These are phyloP conservation scores for Globisporangium cystogenes DNA, from an alignment of 352 stramenopile species.

Conservation along the genomic window DNA sequence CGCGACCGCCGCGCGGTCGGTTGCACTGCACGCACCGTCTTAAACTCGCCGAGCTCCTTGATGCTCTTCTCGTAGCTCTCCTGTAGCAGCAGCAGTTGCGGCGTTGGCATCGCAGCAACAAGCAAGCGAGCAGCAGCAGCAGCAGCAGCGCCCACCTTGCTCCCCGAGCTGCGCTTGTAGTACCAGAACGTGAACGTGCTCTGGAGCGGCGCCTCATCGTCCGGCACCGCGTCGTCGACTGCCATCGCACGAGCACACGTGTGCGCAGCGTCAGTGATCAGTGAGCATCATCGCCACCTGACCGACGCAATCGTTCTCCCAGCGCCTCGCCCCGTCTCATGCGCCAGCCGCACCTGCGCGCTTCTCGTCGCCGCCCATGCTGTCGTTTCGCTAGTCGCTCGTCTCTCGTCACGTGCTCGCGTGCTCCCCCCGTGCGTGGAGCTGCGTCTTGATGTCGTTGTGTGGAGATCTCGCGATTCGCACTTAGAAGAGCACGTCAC, in stretches of 20 bases:
- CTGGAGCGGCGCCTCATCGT: conserved; percentile 68
- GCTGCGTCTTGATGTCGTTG: too few relatives aligned
- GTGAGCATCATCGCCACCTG: too few relatives aligned
- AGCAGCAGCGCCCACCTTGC: conserved; percentile 50
- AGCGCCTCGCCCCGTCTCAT: not conserved
- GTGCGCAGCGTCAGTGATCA: too few relatives aligned
- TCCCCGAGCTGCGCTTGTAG: conserved; percentile 82
- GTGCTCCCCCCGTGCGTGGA: too few relatives aligned
- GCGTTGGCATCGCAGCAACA: too few relatives aligned
- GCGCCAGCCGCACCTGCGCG: conserved; percentile 2
- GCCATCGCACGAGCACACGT: too few relatives aligned
- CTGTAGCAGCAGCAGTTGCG: conserved; percentile 16
- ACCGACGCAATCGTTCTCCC: too few relatives aligned
- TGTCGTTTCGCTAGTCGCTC: not conserved
- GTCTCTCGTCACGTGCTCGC: not conserved
- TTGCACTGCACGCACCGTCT: conserved; percentile 46
- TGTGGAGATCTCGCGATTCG: not conserved
- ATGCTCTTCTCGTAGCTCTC: conserved; percentile 94
- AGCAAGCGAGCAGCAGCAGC: not conserved
- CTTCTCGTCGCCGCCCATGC: conserved; percentile 13
- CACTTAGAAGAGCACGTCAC: too few relatives aligned
- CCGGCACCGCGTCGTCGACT: conserved; percentile 13
- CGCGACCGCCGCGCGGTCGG: too few relatives aligned
- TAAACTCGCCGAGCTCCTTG: conserved; percentile 90
- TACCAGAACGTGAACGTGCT: conserved; percentile 90